Evolutionary conservation across 495 filamentous ascomycete genomes (phyloP).

Genomic region (Mytilinidion resinicola): DNA sequence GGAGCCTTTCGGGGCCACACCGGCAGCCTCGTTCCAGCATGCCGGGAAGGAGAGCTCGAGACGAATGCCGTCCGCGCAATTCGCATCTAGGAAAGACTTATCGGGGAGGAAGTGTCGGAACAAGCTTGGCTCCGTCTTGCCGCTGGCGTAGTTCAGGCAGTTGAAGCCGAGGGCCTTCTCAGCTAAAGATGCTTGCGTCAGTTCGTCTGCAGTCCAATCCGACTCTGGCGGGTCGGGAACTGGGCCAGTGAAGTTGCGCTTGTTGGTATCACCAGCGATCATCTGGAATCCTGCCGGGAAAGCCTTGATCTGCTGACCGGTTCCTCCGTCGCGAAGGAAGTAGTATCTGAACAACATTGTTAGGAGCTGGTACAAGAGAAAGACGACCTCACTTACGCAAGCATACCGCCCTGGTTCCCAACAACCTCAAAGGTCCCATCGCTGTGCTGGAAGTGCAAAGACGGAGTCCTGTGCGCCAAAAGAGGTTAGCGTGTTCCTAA

Average conservation of each 20-base stretch:
- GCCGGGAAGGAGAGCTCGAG: constrained; percentile 85
- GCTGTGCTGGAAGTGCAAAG: constrained; percentile 50
- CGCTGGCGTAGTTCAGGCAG: constrained; percentile 67
- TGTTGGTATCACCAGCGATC: constrained; percentile 67
- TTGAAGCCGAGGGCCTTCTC: constrained; percentile 89
- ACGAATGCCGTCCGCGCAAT: constrained; percentile 71
- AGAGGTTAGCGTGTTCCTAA: background rate
- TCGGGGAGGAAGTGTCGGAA: constrained; percentile 73
- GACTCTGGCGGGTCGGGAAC: constrained; percentile 70
- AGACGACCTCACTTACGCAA: constrained; percentile 40
- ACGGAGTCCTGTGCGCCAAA: constrained; percentile 33
- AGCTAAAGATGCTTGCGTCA: constrained; percentile 57
- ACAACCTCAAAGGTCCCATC: constrained; percentile 53
- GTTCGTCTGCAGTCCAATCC: constrained; percentile 53
- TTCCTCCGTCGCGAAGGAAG: constrained; percentile 48
- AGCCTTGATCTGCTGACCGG: constrained; percentile 52
- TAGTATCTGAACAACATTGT: constrained; percentile 50
- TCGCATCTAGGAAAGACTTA: constrained; percentile 67
- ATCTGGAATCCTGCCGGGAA: constrained; percentile 80
- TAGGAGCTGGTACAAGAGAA: background rate
- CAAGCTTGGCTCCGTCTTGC: constrained; percentile 58
- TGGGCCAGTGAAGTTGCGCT: constrained; percentile 65
- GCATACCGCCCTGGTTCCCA: constrained; percentile 51
- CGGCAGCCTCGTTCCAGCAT: constrained; percentile 73
- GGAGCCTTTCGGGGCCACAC: constrained; percentile 56